Evolutionary conservation across 768 basidiomycete genomes (phyloP), one percentile per base, ranked within the genome.

Genomic region (Pleurotus tuoliensis): DNA sequence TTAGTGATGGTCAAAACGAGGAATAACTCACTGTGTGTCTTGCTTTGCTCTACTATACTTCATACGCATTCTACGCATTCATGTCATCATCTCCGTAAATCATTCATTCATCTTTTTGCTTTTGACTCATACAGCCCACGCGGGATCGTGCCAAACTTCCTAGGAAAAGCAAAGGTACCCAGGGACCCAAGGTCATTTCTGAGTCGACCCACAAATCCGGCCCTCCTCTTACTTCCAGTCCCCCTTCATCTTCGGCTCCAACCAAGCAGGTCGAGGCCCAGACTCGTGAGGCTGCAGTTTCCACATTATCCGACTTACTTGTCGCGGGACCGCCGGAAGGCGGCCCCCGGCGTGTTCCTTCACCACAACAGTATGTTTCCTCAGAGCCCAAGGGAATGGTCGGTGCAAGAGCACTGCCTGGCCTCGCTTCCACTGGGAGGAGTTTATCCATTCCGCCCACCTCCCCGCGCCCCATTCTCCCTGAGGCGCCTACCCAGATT

Each of bases 101-200:
- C 61, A 59, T 58, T 59, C 59, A 57, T 65, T 64, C 56, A 58
- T 54, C 58, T 59, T 61, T 54, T 45, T 58, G 67, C 67, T 56
- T 20, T 55, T 58, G 61, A 50, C 61, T 59, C 57, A 48, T 61
- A 66, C 68, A 92, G 90, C 88, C 86, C 49, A 90, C 90, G 18
- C 89, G 83, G 73, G 83, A 82, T 55, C 79, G 88, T 66, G 85
- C 83, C 47, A 84, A 80, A 71, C 87, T 85, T 67, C 86, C 86
- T 44, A 78, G 77, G 64, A 88, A 82, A 68, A 68, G 64, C 55
- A 78, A 71, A 62, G 56, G 52, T 50, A 49, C 48, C 25, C 57
- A 20, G 9, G 27, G 39, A 18, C 47, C 59, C 12, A 50, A 34
- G 24, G 55, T 24, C 24, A 52, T 6, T 53, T 37, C 15, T 53